Conservation (phyloP, 352 stramenopile species). For the Pythium folliculosum region DNA sequence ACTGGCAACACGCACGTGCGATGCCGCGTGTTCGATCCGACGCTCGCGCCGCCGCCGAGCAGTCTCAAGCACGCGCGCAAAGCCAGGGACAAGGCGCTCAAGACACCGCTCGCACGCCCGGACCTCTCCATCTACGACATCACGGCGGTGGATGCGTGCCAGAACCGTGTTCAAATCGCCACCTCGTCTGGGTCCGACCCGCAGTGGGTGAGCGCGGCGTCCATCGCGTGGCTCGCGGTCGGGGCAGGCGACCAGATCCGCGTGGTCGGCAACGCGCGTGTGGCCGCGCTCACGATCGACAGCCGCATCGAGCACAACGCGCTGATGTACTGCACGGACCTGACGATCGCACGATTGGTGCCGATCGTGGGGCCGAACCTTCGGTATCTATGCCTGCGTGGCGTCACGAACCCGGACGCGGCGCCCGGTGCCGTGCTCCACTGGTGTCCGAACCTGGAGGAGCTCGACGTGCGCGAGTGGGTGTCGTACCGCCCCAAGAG, state of each 20-base stretch:
- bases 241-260: neutral
- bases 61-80: neutral
- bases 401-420: neutral
- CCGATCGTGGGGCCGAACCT: neutral
- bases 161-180: neutral
- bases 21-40: neutral
- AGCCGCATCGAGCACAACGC: neutral
- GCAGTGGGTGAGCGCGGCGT: neutral
- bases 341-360: neutral
- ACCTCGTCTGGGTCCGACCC: neutral
- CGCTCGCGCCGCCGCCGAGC: neutral
- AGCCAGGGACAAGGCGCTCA: neutral
- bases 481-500: neutral
- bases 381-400: neutral
- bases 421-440: neutral
- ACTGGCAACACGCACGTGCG: neutral
- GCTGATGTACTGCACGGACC: neutral
- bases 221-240: neutral
- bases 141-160: neutral
- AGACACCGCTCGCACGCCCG: neutral
- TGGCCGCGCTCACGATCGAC: neutral
- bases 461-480: neutral
- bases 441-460: neutral
- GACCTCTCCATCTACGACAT: neutral
- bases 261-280: neutral